These are phyloP conservation scores for Aspergillus sparsus DNA, from an alignment of 495 filamentous ascomycete species.

Conservation along the genomic window DNA sequence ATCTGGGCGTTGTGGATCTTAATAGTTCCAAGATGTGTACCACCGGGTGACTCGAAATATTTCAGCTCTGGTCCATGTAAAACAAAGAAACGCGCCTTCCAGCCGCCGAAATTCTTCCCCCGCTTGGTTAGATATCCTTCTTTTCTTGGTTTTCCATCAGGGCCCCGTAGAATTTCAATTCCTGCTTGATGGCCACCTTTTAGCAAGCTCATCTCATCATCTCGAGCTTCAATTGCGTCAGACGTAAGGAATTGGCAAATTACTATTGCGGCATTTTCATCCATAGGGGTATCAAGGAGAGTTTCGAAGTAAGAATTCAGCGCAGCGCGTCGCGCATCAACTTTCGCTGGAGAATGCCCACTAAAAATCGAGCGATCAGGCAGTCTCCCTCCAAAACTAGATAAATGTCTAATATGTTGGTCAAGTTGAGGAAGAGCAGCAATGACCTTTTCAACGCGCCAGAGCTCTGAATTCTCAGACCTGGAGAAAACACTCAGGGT, in stretches of 20 bases:
- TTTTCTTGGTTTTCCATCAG: constrained; percentile 69
- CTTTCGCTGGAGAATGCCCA: constrained; percentile 90
- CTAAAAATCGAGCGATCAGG: constrained; percentile 86
- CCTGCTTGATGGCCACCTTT: constrained; percentile 47
- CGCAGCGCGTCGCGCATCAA: constrained; percentile 81
- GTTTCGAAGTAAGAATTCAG: constrained; percentile 83
- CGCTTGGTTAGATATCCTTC: constrained; percentile 94
- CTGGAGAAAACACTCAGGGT: constrained; percentile 82
- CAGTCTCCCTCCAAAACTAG: constrained; percentile 65
- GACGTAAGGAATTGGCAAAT: constrained; percentile 87
- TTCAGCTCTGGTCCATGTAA: constrained; percentile 85
- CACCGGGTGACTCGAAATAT: constrained; percentile 89
- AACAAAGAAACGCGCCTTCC: constrained; percentile 94
- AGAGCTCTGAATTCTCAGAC: constrained; percentile 76
- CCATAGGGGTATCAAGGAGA: constrained; percentile 77
- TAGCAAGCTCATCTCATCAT: constrained; percentile 58
- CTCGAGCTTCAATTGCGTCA: constrained; percentile 76
- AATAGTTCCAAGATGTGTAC: constrained; percentile 87
- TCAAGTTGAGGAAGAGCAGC: constrained; percentile 80
- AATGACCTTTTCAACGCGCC: constrained; percentile 92
- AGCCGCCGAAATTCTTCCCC: constrained; percentile 98
- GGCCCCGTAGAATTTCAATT: constrained; percentile 46
- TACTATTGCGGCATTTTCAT: constrained; percentile 73
- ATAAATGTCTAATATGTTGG: constrained; percentile 69
- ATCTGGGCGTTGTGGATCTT: constrained; percentile 90